Evolutionary conservation across 345 rosid species (phyloP).

Genomic region (Citrus sp.): DNA sequence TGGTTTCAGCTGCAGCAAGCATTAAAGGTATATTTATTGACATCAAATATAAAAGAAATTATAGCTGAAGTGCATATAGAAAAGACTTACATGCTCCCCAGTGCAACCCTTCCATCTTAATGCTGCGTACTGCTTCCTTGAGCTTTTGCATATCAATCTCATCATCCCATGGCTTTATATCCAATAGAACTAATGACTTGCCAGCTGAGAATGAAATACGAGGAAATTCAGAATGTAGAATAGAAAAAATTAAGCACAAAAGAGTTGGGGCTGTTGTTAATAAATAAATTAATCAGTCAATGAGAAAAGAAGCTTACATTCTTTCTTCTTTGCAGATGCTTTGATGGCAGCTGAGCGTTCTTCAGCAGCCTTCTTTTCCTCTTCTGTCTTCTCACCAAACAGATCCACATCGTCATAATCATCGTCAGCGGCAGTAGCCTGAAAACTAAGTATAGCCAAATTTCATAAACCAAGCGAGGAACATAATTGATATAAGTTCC

Average conservation of each 20-base stretch:
- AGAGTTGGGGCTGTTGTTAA: neutral
- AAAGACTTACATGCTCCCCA: constrained; percentile 77
- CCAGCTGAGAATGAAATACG: constrained; percentile 43
- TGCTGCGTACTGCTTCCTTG: constrained; percentile 63
- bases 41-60: neutral
- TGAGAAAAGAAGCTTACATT: constrained; percentile 24
- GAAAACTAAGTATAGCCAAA: neutral
- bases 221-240: neutral
- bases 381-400: constrained; percentile 84
- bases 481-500: no score
- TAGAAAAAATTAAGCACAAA: neutral
- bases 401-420: constrained; percentile 76
- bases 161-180: constrained; percentile 87
- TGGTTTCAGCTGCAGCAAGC: neutral
- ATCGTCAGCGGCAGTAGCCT: constrained; percentile 57
- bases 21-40: neutral
- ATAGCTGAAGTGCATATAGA: neutral
- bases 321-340: constrained; percentile 62
- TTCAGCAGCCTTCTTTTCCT: constrained; percentile 87
- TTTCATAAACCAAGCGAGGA: neutral
- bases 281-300: neutral
- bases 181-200: constrained; percentile 71
- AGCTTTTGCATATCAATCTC: constrained; percentile 89
- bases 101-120: constrained; percentile 59
- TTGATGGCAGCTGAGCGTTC: constrained; percentile 61